Percentiles rank a stretch among this genome's conserved stretches.
Evolutionary conservation across 768 basidiomycete genomes (phyloP).

Genomic region (Suillus spraguei): DNA sequence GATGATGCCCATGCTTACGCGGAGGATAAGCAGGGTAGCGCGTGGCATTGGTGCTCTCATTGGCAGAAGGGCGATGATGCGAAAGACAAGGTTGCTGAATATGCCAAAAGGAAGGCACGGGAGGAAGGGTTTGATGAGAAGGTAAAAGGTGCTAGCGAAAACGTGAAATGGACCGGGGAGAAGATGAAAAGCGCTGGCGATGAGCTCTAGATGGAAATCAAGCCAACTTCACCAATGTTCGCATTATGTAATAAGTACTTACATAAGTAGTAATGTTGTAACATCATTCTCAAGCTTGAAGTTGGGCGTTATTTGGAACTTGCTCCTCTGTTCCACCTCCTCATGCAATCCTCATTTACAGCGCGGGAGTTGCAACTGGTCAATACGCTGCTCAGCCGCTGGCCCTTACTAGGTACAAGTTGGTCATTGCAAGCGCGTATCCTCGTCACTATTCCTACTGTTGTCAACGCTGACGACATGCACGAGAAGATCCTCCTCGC

Average conservation of each 20-base stretch:
- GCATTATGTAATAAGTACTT: background rate
- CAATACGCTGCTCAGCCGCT: no score
- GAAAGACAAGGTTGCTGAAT: conserved; percentile 25
- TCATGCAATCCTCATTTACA: no score
- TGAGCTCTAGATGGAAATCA: conserved; percentile 35
- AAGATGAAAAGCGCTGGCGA: conserved; percentile 31
- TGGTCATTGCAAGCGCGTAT: no score
- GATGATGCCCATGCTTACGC: conserved; percentile 12
- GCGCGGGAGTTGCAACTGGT: no score
- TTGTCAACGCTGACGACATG: no score
- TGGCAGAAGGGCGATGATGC: conserved; percentile 28
- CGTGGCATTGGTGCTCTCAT: conserved; percentile 19
- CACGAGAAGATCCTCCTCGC: no score
- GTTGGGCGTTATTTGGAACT: no score
- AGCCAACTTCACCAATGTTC: background rate
- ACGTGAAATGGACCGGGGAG: conserved; percentile 25
- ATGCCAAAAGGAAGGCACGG: conserved; percentile 25
- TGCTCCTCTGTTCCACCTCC: no score
- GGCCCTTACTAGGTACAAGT: no score
- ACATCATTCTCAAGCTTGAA: no score
- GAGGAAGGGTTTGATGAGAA: conserved; percentile 26
- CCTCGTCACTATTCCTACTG: no score
- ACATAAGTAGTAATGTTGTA: background rate
- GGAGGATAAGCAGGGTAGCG: conserved; percentile 6
- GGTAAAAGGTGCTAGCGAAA: conserved; percentile 25